Evolutionary conservation across 2,329 filamentous ascomycete species (phyloP), one percentile per base, ranked within the genome.

Genomic region (Orbilia quercus): DNA sequence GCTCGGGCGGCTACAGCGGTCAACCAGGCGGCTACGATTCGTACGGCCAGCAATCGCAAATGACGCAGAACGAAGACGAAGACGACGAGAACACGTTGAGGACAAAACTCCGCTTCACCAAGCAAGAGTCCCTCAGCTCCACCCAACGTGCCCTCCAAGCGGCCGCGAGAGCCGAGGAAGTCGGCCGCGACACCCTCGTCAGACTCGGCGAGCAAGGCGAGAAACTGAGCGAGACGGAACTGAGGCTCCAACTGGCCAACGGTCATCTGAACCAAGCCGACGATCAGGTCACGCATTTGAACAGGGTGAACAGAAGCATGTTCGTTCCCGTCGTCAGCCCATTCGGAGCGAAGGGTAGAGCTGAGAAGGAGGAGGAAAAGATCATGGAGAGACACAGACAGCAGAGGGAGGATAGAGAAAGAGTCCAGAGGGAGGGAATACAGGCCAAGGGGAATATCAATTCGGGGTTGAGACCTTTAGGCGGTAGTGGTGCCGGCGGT

Each of bases 291-390:
- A 87, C 88, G 51, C 92, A 96, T 79, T 83, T 97, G 38, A 94
- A 94, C 82, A 91, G 87, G 0, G 84, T 96, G 54, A 96, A 97
- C 81, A 85, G 90, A 75, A 92, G 89, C 82, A 96, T 97, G 92
- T 96, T 96, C 79, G 90, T 91, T 3, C 86, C 93, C 20, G 90
- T 92, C 78, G 89, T 93, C 23, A 92, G 92, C 77, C 90, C 90
- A 0, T 91, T 96, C 79, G 95, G 91, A 0, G 86, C 85, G 76
- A 86, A 89, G 47, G n/a, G n/a, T n/a, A n/a, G n/a, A n/a, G 85
- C 85, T 25, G 84, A 84, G 62, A 87, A 86, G 66, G 85, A 87
- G 42, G 91, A 95, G 75, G 84, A 89, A 55, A 84, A 87, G 62
- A 85, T 91, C 47, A 83, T 96, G 78, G 87, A 89, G 48, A 89